A percentile compares a stretch with the other conserved stretches of the same genome.
Conservation (phyloP, 805 yeast genomes). For the Starmerella scarabaei region DNA sequence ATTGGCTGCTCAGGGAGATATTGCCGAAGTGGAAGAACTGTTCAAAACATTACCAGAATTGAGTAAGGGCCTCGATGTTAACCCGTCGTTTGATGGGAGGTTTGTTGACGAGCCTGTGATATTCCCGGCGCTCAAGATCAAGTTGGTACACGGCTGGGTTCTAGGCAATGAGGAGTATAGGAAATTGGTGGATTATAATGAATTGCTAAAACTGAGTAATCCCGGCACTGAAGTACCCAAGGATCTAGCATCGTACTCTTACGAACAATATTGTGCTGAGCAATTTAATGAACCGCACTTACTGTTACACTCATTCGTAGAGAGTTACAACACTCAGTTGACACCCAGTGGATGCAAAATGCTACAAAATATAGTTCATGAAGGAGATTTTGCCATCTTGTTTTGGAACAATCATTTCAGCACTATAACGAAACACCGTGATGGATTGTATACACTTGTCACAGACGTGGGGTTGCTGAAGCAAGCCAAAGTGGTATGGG, state of each 20-base stretch:
- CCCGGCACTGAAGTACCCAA: background rate
- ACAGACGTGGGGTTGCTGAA: constrained; percentile 56
- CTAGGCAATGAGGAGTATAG: constrained; percentile 10
- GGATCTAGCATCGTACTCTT: constrained; percentile 22
- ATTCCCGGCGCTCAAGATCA: constrained; percentile 46
- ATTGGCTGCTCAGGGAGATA: constrained; percentile 20
- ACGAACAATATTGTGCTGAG: constrained; percentile 43
- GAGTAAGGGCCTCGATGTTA: constrained; percentile 57
- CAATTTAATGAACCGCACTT: constrained; percentile 43
- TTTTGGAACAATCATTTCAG: constrained; percentile 86
- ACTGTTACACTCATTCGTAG: constrained; percentile 38
- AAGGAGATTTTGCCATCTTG: constrained; percentile 51
- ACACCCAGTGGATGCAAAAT: constrained; percentile 51
- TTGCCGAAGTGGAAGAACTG: constrained; percentile 28
- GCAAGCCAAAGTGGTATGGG: constrained; percentile 61
- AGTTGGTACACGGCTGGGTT: constrained; percentile 76
- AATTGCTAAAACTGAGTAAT: no score
- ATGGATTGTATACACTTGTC: constrained; percentile 48
- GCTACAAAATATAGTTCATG: constrained; percentile 34
- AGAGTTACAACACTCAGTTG: constrained; percentile 58
- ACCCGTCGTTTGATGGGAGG: constrained; percentile 55
- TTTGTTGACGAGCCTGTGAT: constrained; percentile 45
- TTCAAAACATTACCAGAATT: constrained; percentile 48
- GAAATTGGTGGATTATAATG: background rate
- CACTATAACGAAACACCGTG: constrained; percentile 39